Evolutionary conservation across 2,329 filamentous ascomycete species (phyloP), one percentile per base, ranked within the genome.

Genomic region (Paracamarosporium sp.): DNA sequence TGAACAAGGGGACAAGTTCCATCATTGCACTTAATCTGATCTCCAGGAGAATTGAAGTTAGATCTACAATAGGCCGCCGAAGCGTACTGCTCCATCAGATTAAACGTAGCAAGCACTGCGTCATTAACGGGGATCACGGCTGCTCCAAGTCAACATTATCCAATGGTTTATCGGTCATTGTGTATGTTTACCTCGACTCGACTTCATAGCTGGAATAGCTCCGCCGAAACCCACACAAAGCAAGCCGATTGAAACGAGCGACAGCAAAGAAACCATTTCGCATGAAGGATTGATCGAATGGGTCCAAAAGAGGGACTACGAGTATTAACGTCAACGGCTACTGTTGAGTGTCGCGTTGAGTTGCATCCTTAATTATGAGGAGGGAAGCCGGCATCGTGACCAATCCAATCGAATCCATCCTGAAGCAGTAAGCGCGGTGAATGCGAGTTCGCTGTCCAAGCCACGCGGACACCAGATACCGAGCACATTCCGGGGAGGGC

Each of bases 31-130:
- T 70, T 71, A 22, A 85, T 60, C 30, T 73, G 73, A 24, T 77
- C 72, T 25, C 76, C 78, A 0, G 78, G 56, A 3, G 78, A 77
- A 36, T 80, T 66, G 64, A 79, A 74, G 63, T 85, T 85, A 55
- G 63, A 70, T 5, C 76, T 60, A 66, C 83, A 85, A 65, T 85
- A 85, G n/a, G 82, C 76, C 12, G 83, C 83, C 0, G 81, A 81
- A 9, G 82, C 76, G 67, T 82, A 86, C 59, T 85, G 70, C 9
- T 64, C 64, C 69, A 76, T 74, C 27, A 76, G 50, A 17, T 67
- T 66, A 48, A 76, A 67, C 8, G 53, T 65, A 28, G 54, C 38
- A 25, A 73, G 53, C 15, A 73, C 60, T 17, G 54, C 50, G 9
- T 60, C 22, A 11, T 59, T 56, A 38, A 75, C 62, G 11, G 57